Conservation (phyloP, 176 grass and related monocot genomes). For the Oryza brachyantha region DNA sequence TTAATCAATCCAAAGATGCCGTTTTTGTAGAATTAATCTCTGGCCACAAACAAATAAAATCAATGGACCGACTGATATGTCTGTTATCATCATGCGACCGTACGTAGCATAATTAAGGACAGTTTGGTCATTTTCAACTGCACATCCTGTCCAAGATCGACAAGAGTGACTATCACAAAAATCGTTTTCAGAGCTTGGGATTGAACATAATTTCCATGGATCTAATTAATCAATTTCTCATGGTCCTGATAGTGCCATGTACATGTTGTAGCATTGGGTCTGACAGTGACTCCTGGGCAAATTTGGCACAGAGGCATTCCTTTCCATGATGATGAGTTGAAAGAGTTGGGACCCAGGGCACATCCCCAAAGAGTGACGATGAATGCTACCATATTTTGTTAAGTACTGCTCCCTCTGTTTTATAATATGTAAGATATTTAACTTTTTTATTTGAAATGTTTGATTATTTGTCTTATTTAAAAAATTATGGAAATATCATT, state of each 20-base stretch:
- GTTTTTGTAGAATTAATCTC: background rate
- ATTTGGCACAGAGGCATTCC: background rate
- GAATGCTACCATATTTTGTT: background rate
- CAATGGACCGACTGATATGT: background rate
- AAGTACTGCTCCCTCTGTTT: too few relatives aligned
- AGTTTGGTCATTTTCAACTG: background rate
- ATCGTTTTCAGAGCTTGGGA: background rate
- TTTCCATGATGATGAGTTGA: background rate
- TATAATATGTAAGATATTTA: too few relatives aligned
- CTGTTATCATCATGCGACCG: background rate
- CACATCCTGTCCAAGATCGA: background rate
- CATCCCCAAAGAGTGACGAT: background rate
- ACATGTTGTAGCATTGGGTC: background rate
- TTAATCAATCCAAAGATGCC: background rate
- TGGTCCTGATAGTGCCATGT: conserved; percentile 21
- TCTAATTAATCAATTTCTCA: background rate
- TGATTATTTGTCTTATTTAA: too few relatives aligned
- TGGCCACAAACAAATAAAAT: background rate
- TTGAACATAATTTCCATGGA: background rate
- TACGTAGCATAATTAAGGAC: background rate
- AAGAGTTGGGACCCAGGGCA: background rate
- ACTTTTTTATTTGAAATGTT: too few relatives aligned
- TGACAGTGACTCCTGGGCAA: background rate
- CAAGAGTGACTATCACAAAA: background rate
- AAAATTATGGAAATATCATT: too few relatives aligned